Evolutionary conservation across 257 asterid genomes (phyloP).

Genomic region (Parsonsia alboflavescens): DNA sequence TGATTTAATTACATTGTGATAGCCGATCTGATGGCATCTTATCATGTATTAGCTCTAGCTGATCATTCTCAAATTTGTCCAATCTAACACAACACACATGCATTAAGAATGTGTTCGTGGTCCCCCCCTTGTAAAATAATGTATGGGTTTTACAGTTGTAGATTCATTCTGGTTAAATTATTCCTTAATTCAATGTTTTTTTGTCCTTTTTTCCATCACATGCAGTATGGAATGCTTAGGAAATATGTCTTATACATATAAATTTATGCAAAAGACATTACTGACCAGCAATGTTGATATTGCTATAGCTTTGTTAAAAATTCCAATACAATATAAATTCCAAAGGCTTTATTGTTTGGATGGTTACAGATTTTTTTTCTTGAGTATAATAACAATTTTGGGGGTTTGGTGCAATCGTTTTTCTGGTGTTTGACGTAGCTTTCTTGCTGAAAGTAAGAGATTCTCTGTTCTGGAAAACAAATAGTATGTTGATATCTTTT

Average conservation of each 20-base stretch:
- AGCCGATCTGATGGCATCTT: slow-evolving; percentile 43
- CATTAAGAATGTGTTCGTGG: neutral
- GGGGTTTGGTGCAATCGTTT: neutral
- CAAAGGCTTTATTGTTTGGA: neutral
- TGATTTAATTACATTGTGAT: slow-evolving; percentile 20
- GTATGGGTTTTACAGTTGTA: neutral
- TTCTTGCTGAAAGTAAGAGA: neutral
- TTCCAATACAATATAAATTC: neutral
- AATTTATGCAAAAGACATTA: neutral
- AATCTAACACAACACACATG: neutral
- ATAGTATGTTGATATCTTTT: neutral
- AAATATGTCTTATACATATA: neutral
- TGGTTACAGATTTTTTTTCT: neutral
- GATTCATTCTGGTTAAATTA: neutral
- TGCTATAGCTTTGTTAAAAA: neutral
- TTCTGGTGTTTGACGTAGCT: neutral
- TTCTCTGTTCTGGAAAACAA: neutral
- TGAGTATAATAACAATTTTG: neutral
- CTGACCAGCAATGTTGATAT: neutral
- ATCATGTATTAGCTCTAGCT: slow-evolving; percentile 74
- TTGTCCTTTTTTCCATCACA: neutral
- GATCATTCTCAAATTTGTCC: slow-evolving; percentile 29
- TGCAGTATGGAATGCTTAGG: neutral
- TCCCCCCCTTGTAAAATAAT: too few relatives aligned
- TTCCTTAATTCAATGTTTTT: neutral